Conservation (phyloP, 257 asterid species). For the Nicotiana attenuata region DNA sequence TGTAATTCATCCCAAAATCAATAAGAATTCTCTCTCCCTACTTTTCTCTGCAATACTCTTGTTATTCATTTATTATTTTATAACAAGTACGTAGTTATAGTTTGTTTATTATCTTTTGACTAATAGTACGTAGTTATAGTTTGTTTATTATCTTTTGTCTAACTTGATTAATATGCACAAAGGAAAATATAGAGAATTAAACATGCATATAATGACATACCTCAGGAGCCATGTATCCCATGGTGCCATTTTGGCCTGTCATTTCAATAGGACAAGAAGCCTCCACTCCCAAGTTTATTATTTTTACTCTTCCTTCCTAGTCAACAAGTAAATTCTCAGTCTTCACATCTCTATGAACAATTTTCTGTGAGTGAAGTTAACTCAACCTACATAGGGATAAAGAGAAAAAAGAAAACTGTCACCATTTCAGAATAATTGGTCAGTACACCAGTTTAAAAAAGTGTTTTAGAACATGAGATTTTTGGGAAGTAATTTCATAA, state of each 20-base stretch:
- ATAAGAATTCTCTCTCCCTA: no score
- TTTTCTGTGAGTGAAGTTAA: constrained; percentile 21
- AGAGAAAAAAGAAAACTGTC: neutral
- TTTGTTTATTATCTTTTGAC: no score
- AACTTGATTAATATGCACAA: neutral
- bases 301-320: neutral
- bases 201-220: neutral
- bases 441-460: no score
- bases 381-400: constrained; percentile 2
- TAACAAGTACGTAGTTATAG: no score
- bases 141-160: neutral
- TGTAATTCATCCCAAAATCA: no score
- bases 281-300: constrained; percentile 23
- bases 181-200: neutral
- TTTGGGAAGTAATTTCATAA: neutral
- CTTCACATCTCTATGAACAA: constrained; percentile 24
- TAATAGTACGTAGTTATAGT: neutral
- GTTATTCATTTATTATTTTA: no score
- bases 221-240: constrained; percentile 29
- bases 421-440: neutral
- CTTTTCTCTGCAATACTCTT: no score
- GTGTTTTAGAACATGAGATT: no score
- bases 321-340: constrained; percentile 13
- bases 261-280: constrained; percentile 1
- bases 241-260: constrained; percentile 15